phyloP scores from a whole-genome alignment of 768 basidiomycete species.

The Leucosporidium scottii region DNA sequence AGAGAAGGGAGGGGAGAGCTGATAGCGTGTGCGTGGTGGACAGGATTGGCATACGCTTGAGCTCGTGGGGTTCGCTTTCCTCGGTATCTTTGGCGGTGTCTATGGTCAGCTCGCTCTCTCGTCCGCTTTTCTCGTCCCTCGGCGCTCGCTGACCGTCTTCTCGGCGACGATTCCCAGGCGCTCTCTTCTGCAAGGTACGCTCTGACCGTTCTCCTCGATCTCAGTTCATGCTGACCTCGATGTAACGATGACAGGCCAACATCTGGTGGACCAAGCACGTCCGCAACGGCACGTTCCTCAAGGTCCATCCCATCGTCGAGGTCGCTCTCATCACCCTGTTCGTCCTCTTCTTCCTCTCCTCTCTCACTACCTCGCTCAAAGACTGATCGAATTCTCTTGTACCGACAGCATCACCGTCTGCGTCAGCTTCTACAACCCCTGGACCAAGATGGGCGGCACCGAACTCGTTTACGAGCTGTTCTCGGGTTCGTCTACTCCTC shows the following conservation, averaged over 20 bases:
- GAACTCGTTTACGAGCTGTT: slow-evolving; percentile 85
- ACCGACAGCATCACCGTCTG: slow-evolving; percentile 54
- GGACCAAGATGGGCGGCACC: slow-evolving; percentile 82
- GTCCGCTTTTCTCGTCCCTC: too few species aligned
- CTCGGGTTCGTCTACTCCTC: slow-evolving; percentile 2
- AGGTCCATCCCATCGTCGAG: slow-evolving; percentile 69
- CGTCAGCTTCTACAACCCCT: slow-evolving; percentile 79
- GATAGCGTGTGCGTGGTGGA: not conserved
- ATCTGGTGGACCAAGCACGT: slow-evolving; percentile 81
- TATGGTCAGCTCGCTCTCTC: slow-evolving; percentile 49
- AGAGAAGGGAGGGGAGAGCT: not conserved
- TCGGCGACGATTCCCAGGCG: slow-evolving; percentile 44
- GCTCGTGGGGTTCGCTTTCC: slow-evolving; percentile 69
- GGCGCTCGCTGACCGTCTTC: too few species aligned
- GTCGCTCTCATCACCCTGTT: slow-evolving; percentile 61
- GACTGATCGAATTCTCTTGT: not conserved
- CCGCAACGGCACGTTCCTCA: slow-evolving; percentile 73
- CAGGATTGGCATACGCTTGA: slow-evolving; percentile 93
- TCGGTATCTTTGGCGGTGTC: slow-evolving; percentile 86
- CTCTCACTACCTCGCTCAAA: not conserved
- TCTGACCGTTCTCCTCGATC: not conserved
- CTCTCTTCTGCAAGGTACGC: slow-evolving; percentile 72
- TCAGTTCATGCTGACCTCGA: not conserved
- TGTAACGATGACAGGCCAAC: slow-evolving; percentile 46
- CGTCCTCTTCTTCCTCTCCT: not conserved